phyloP scores from a whole-genome alignment of 331 rosid genomes.

The Malus hybrid region DNA sequence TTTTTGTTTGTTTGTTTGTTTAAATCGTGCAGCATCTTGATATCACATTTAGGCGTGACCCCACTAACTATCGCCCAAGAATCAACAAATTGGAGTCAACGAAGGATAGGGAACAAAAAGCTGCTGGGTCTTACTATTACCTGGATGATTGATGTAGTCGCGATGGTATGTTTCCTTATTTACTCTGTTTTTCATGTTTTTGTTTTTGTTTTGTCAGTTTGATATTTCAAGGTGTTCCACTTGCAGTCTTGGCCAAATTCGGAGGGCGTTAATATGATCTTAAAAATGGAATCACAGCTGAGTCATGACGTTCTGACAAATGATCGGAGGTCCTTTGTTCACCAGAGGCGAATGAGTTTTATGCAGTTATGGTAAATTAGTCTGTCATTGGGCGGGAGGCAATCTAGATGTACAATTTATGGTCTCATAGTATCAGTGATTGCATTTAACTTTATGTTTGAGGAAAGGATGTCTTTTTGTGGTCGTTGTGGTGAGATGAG shows the following conservation, averaged over 20 bases:
- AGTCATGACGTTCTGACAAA: not conserved
- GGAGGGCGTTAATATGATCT: not conserved
- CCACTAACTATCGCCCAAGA: conserved; percentile 90
- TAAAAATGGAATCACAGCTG: not conserved
- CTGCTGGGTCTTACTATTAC: conserved; percentile 91
- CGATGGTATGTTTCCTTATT: not conserved
- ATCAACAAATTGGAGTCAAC: conserved; percentile 88
- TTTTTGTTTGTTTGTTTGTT: not conserved
- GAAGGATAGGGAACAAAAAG: conserved; percentile 87
- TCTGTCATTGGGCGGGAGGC: not conserved
- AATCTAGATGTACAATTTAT: not conserved
- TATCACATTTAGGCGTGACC: conserved; percentile 98
- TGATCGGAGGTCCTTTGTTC: not conserved
- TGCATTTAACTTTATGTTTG: not conserved
- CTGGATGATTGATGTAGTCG: conserved; percentile 56
- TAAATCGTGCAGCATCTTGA: conserved; percentile 70
- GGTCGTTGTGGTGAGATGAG: no score
- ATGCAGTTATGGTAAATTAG: not conserved
- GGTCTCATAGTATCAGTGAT: not conserved
- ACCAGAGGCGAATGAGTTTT: not conserved
- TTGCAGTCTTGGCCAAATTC: not conserved
- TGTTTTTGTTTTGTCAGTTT: not conserved
- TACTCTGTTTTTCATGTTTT: no score
- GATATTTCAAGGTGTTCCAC: not conserved
- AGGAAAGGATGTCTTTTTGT: not conserved